Conservation (phyloP, 192 early-diverging fungal genomes). For the Backusella australiensis region DNA sequence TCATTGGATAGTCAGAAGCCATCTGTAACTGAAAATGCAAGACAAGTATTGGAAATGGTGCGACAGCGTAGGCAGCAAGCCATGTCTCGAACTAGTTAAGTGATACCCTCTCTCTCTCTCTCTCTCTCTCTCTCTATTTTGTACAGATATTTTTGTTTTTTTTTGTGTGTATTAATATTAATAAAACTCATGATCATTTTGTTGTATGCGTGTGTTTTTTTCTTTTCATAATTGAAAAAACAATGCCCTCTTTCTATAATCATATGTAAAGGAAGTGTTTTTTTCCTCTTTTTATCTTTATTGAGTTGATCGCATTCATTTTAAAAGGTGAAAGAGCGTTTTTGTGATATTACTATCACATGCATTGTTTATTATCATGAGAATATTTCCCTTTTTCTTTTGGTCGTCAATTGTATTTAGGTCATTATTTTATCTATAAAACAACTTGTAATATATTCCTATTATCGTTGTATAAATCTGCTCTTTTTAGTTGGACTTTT, state of each 20-base stretch:
- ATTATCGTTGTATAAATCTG: background rate
- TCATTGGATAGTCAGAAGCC: background rate
- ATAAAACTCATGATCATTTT: background rate
- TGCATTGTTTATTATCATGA: too few relatives aligned
- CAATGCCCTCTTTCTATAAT: background rate
- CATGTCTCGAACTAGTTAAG: background rate
- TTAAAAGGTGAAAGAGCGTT: too few relatives aligned
- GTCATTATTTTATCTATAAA: too few relatives aligned
- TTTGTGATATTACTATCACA: too few relatives aligned
- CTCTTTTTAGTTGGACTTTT: background rate
- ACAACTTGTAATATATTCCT: background rate
- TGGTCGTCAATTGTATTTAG: too few relatives aligned
- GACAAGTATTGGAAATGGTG: slow-evolving; percentile 2
- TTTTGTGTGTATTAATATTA: background rate
- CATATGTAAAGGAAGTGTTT: too few relatives aligned
- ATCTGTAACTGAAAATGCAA: background rate
- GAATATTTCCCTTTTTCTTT: too few relatives aligned
- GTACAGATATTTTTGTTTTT: background rate
- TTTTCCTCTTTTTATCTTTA: too few relatives aligned
- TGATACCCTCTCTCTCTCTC: background rate
- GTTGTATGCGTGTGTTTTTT: background rate
- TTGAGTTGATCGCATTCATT: too few relatives aligned
- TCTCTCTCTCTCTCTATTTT: background rate
- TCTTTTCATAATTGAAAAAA: background rate
- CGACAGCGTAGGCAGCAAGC: background rate